Percentiles rank a stretch among this genome's conserved stretches.
These are phyloP conservation scores for Amesomyces nigricolor DNA, from an alignment of 2,329 filamentous ascomycete genomes.

Conservation along the genomic window DNA sequence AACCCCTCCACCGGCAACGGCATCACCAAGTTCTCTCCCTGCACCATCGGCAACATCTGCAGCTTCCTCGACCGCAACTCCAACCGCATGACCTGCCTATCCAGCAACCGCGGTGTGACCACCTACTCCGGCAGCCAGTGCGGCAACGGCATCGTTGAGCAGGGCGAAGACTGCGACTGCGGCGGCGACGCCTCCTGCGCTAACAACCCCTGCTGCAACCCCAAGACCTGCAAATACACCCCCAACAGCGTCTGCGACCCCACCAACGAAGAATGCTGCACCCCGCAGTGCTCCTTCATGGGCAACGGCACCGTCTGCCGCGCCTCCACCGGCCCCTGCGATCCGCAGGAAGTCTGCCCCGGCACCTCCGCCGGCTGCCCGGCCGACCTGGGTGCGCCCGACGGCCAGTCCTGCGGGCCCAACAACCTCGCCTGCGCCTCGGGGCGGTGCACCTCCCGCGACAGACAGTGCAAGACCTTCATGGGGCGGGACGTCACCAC, in stretches of 20 bases:
- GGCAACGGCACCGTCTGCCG: slow-evolving; percentile 70
- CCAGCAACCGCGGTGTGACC: slow-evolving; percentile 76
- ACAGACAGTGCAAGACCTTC: slow-evolving; percentile 80
- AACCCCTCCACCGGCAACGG: slow-evolving; percentile 75
- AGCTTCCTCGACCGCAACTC: slow-evolving; percentile 72
- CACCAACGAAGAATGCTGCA: slow-evolving; percentile 78
- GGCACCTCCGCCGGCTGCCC: slow-evolving; percentile 72
- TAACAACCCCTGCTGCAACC: slow-evolving; percentile 75
- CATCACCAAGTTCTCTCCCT: slow-evolving; percentile 78
- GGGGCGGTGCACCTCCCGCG: slow-evolving; percentile 88
- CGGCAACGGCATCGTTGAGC: slow-evolving; percentile 94
- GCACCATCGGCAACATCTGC: slow-evolving; percentile 90
- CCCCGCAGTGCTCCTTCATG: slow-evolving; percentile 59
- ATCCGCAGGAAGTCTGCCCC: slow-evolving; percentile 77
- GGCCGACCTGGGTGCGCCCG: slow-evolving; percentile 58
- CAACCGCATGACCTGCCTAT: slow-evolving; percentile 70
- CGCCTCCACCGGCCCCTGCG: slow-evolving; percentile 70
- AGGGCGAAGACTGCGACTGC: slow-evolving; percentile 93
- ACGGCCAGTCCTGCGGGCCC: slow-evolving; percentile 67
- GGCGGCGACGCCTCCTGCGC: slow-evolving; percentile 69
- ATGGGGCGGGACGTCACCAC: slow-evolving; percentile 69
- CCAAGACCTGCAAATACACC: slow-evolving; percentile 80
- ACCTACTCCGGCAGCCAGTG: slow-evolving; percentile 81
- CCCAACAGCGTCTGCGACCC: slow-evolving; percentile 70
- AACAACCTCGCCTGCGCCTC: slow-evolving; percentile 71